Evolutionary conservation across 495 filamentous ascomycete species (phyloP).

Genomic region (Patellaria atrata): DNA sequence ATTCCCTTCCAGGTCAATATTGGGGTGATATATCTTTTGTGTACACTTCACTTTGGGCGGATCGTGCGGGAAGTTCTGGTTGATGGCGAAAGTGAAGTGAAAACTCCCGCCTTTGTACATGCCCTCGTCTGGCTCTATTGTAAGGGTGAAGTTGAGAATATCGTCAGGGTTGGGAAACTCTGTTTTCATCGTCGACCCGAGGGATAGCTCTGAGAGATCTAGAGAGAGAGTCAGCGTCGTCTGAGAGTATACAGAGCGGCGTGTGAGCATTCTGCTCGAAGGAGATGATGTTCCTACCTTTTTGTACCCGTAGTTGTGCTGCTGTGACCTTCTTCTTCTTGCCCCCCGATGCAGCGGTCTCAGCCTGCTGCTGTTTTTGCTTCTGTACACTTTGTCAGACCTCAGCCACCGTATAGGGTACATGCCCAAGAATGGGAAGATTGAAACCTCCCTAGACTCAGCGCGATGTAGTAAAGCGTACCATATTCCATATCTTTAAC

Average conservation of each 20-base stretch:
- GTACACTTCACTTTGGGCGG: constrained; percentile 95
- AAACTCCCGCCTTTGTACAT: constrained; percentile 91
- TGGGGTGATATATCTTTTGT: constrained; percentile 98
- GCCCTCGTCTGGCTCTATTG: constrained; percentile 91
- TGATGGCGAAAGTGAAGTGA: constrained; percentile 81
- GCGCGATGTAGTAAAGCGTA: constrained; percentile 28
- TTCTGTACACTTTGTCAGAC: constrained; percentile 40
- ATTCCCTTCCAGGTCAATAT: constrained; percentile 95
- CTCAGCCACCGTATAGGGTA: background rate
- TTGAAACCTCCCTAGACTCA: background rate
- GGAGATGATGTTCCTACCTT: constrained; percentile 45
- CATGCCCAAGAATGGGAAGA: background rate
- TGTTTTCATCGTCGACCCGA: constrained; percentile 84
- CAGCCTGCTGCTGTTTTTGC: constrained; percentile 87
- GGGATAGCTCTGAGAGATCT: constrained; percentile 88
- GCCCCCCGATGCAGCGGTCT: constrained; percentile 42
- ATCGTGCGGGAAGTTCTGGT: constrained; percentile 92
- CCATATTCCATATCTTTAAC: constrained; percentile 99
- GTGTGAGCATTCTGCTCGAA: background rate
- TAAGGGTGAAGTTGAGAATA: constrained; percentile 88
- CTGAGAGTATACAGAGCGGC: background rate
- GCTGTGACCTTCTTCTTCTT: constrained; percentile 98
- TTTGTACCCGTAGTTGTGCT: constrained; percentile 88
- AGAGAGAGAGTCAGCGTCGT: constrained; percentile 3
- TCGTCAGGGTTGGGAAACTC: constrained; percentile 89